Evolutionary conservation across 192 early-diverging fungal genomes (phyloP), one percentile per base, ranked within the genome.

Genomic region (Coemansia sp.): DNA sequence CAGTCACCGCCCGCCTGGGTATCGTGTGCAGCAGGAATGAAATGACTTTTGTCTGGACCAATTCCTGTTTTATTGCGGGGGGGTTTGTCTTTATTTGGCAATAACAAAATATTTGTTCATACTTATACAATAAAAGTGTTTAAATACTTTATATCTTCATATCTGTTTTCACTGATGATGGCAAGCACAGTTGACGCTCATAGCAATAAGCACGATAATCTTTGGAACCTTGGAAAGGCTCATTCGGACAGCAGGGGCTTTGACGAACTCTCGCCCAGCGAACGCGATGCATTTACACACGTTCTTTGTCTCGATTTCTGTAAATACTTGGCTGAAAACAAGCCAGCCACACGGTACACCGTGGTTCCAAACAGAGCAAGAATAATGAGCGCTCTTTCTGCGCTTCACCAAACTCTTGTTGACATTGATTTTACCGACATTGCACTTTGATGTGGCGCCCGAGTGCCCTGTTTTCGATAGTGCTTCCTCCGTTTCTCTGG

Each of bases 391-490:
- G 38, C 57, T 8, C 25, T 42, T 17, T 44, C 38, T 0, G 38
- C 25, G 25, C 57, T 58, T 11, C 42, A 58, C 27, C 57, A 30
- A 25, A 58, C 57, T 2, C 38, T 58, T 4, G 34, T 41, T 17
- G 57, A 58, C 1, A 58, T 58, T 29, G 57, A 58, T 41, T 58
- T 58, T 42, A 42, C 57, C 3, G 57, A 42, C 37, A 58, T 58
- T 15, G 15, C 38, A 1, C 38, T 41, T 6, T 41, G 38, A 41
- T 34, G 13, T 36, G 34, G 8, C 13, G 34, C 13, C 34, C 34
- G 34, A 36, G 34, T 4, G 34, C 34, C 13, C 34, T 36, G 34
- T 36, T 36, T 36, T 6, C 34, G 13, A 0, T 36, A 34, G 34
- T 36, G 34, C 13, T 36, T 36, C 34, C 5, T 36, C 34, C 9